Evolutionary conservation across 2,329 filamentous ascomycete species (phyloP).

Genomic region (Stenocarpella maydis): DNA sequence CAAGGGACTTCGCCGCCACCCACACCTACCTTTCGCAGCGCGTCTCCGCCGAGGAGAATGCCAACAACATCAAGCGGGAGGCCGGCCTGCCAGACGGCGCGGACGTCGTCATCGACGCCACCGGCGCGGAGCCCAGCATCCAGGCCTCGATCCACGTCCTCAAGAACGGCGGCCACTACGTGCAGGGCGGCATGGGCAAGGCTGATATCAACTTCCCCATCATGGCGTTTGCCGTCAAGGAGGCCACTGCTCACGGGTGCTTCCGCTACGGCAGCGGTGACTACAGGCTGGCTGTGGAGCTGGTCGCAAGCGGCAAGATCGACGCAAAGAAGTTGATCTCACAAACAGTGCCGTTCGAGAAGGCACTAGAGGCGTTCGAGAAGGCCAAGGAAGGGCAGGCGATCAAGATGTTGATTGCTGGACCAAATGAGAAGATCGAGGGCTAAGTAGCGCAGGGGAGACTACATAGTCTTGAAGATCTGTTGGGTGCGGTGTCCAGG

Average conservation of each 20-base stretch:
- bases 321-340: slow-evolving; percentile 86
- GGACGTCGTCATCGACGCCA: slow-evolving; percentile 83
- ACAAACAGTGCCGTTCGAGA: slow-evolving; percentile 76
- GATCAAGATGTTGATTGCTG: slow-evolving; percentile 74
- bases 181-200: slow-evolving; percentile 92
- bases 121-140: slow-evolving; percentile 80
- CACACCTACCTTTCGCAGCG: slow-evolving; percentile 73
- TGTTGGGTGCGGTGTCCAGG: neutral
- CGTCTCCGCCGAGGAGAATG: slow-evolving; percentile 75
- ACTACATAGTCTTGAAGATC: neutral
- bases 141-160: slow-evolving; percentile 77
- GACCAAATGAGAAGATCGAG: slow-evolving; percentile 66
- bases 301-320: slow-evolving; percentile 77
- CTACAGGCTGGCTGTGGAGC: slow-evolving; percentile 82
- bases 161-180: slow-evolving; percentile 76
- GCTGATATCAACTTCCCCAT: slow-evolving; percentile 91
- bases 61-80: slow-evolving; percentile 69
- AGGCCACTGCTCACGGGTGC: slow-evolving; percentile 84
- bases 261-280: slow-evolving; percentile 92
- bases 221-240: slow-evolving; percentile 87
- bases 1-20: slow-evolving; percentile 74
- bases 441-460: neutral
- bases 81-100: slow-evolving; percentile 72
- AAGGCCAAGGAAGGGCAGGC: slow-evolving; percentile 86
- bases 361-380: slow-evolving; percentile 87